A percentile compares a stretch with the other conserved stretches of the same genome.
phyloP scores from a whole-genome alignment of 495 filamentous ascomycete species.

The Trichoderma orchidacearum region DNA sequence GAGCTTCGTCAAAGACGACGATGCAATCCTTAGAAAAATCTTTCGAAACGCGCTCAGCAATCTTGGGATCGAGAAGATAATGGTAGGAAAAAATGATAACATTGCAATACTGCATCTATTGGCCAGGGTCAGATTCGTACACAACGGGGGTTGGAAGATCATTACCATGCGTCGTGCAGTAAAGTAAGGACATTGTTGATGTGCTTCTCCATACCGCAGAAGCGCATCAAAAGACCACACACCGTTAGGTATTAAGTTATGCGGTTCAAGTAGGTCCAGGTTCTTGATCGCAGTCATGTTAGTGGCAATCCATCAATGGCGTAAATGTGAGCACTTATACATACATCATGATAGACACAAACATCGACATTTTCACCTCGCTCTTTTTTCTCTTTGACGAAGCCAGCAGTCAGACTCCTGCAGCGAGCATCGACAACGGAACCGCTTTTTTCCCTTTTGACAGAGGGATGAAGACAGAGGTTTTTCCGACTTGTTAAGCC shows the following conservation, averaged over 20 bases:
- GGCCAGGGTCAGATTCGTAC: constrained; percentile 6
- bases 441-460: constrained; percentile 91
- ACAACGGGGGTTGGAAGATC: background rate
- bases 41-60: constrained; percentile 89
- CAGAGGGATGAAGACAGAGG: constrained; percentile 86
- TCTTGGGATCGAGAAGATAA: constrained; percentile 95
- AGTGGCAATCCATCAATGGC: background rate
- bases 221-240: constrained; percentile 93
- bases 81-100: constrained; percentile 99
- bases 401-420: constrained; percentile 88
- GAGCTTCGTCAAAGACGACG: constrained; percentile 96
- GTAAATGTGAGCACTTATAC: constrained; percentile 6
- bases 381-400: constrained; percentile 93
- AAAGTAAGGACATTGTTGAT: constrained; percentile 97
- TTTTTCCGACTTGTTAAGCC: constrained; percentile 96
- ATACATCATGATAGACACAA: constrained; percentile 87
- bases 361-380: constrained; percentile 86
- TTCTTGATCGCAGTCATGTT: constrained; percentile 41
- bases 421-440: constrained; percentile 87
- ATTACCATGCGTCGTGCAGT: constrained; percentile 81
- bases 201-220: constrained; percentile 75
- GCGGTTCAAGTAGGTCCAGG: constrained; percentile 83
- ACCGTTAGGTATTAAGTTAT: constrained; percentile 83
- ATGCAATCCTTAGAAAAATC: constrained; percentile 98
- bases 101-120: constrained; percentile 91